Evolutionary conservation across 495 filamentous ascomycete genomes (phyloP).

Genomic region (Letharia lupina): DNA sequence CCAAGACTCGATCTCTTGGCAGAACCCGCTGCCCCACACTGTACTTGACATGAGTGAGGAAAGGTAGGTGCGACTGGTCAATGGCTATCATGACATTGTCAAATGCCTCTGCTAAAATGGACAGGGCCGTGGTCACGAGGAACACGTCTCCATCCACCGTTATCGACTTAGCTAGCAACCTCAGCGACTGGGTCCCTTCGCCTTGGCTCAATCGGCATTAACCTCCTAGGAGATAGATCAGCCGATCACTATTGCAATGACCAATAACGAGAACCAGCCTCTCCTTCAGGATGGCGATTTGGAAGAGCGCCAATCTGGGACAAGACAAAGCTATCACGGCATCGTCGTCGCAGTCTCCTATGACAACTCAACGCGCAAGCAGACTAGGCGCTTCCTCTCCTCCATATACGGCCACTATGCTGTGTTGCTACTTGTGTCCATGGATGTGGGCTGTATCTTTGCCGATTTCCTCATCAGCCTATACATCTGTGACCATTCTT

Average conservation of each 20-base stretch:
- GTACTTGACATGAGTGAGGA: neutral
- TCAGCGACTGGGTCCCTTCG: neutral
- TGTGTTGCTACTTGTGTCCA: slow-evolving; percentile 45
- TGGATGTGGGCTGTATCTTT: slow-evolving; percentile 52
- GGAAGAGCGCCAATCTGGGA: neutral
- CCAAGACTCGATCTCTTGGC: slow-evolving; percentile 1
- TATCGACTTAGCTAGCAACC: neutral
- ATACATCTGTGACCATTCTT: slow-evolving; percentile 47
- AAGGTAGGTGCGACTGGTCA: neutral
- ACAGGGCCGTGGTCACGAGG: neutral
- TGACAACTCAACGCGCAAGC: slow-evolving; percentile 13
- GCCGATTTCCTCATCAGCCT: slow-evolving; percentile 55
- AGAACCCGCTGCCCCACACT: neutral
- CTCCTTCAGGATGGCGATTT: slow-evolving; percentile 3
- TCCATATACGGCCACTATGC: slow-evolving; percentile 52
- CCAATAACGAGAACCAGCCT: slow-evolving; percentile 11
- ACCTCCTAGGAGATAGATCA: neutral
- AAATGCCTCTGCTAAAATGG: neutral
- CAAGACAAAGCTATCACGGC: slow-evolving; percentile 4
- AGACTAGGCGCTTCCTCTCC: slow-evolving; percentile 36
- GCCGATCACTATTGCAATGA: neutral
- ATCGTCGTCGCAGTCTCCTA: slow-evolving; percentile 8
- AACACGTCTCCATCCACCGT: neutral
- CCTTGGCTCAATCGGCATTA: neutral
- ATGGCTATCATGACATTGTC: neutral